Percentiles rank a stretch among this genome's conserved stretches.
Evolutionary conservation across 306 rosid genomes (phyloP).

Genomic region (Crotalaria pallida): DNA sequence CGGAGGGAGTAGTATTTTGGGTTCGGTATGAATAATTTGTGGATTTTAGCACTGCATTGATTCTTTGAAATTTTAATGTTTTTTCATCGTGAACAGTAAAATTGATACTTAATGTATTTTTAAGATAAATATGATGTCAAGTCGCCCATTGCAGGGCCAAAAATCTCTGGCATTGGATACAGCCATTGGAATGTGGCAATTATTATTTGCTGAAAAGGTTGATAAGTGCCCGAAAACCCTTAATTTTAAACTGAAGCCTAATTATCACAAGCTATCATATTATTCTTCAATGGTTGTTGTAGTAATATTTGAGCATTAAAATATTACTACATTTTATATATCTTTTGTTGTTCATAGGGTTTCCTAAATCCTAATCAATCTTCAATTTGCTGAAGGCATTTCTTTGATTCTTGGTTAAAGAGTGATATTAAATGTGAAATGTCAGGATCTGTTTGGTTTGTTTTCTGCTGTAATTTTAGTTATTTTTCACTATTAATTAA

Average conservation of each 20-base stretch:
- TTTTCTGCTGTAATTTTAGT: background rate
- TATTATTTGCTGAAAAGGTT: conserved; percentile 89
- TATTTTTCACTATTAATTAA: background rate
- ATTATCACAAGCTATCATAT: background rate
- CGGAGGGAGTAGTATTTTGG: background rate
- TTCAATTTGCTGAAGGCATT: background rate
- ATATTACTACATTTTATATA: background rate
- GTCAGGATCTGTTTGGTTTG: background rate
- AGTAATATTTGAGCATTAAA: background rate
- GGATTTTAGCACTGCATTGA: background rate
- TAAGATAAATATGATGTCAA: background rate
- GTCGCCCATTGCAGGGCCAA: conserved; percentile 70
- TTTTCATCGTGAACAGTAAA: background rate
- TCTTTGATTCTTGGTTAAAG: background rate
- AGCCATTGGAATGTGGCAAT: conserved; percentile 99
- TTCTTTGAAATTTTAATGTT: background rate
- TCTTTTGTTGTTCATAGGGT: background rate
- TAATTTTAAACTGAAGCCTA: background rate
- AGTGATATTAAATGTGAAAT: background rate
- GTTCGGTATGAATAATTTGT: background rate
- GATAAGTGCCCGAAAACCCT: background rate
- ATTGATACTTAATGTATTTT: background rate
- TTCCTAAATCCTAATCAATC: background rate
- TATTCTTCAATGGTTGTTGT: background rate
- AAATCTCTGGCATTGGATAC: conserved; percentile 98